Base-by-base conservation (phyloP, 2,329 filamentous ascomycete genomes). In the Orbilia blumenaviensis region DNA sequence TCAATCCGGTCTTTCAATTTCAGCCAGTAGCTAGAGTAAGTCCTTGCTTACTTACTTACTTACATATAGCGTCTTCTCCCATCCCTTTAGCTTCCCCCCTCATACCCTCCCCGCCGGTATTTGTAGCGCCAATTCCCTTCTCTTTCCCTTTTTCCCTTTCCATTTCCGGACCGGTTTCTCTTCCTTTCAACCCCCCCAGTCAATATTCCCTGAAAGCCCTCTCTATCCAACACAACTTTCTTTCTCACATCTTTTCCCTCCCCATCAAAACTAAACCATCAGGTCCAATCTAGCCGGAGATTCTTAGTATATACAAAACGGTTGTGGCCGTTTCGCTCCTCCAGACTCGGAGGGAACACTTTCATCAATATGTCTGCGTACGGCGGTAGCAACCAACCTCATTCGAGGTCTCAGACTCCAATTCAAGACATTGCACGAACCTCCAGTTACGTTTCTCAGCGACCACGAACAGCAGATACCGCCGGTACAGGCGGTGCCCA, bases 331-430 rank as follows among this genome's bases (percentile, higher is more conserved):
- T 23, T 56, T 23, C 16, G 10, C n/a, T 34, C 2, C n/a, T 54
- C 48, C 16, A 36, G 3, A 25, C 32, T 9, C 3, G 52, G 52
- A 23, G 27, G 48, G 14, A 54, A 38, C 18, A 38, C 52, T 14
- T 23, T 25, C 23, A 6, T 18, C 41, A 62, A 8, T 1, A 74
- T 74, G 69, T 67, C 69, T 3, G 25, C 61, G 4, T 74, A 74
- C 62, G 50, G 52, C 14, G 62, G 62, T n/a, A 58, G 61, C 69
- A 74, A 52, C 25, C 61, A 67, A 29, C 63, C 63, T 60, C 66
- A 68, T 34, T 68, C 66, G 60, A 69, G 63, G 64, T 68, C 66
- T 32, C 72, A 76, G 38, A 68, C 72, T n/a, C 72, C 66, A 9
- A 23, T 76, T 23, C 72, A 50, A 25, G 72, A 64, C 42, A 64